Evolutionary conservation across 495 filamentous ascomycete genomes (phyloP), one percentile per base, ranked within the genome.

Genomic region (Lichenothelia convexa): DNA sequence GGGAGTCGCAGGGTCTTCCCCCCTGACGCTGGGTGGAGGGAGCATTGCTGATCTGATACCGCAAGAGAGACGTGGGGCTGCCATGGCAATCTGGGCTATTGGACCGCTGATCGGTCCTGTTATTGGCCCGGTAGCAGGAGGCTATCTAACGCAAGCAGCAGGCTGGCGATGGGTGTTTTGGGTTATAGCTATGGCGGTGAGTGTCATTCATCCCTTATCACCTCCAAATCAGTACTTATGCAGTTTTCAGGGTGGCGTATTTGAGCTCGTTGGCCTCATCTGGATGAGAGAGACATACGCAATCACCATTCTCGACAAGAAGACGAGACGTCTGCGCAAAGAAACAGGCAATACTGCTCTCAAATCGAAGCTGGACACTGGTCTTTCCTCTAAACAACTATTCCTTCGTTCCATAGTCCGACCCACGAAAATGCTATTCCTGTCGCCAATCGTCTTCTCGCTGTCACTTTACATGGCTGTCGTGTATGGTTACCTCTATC

Each of bases 401-500:
- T 61, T 67, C 44, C 18, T 52, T 5, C 46, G 43, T 9, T 48
- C 61, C n/a, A 64, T 74, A 24, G 43, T 66, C 3, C 58, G 66
- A 0, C 71, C 71, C 0, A 34, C 58, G 4, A 67, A 63, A 43
- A 56, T 73, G 51, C 54, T 74, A 5, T 38, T 63, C 17, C 55
- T 57, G 39, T 71, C 53, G 13, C 70, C 75, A 7, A 77, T 83
- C 40, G 68, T 73, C 26, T 62, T 74, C 43, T 50, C 76, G 21
- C 64, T 78, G 13, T 75, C 71, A 11, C 42, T 81, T 3, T 87
- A 86, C 52, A 71, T 85, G 58, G 71, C 78, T 27, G 70, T 83
- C 39, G 59, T 73, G 7, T 86, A 84, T 48, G 75, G 79, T 8
- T 74, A 80, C 18, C 54, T 87, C 9, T 92, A 89, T 55, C 70